A percentile compares a stretch with the other conserved stretches of the same genome.
Conservation (phyloP, 1,139 yeast genomes). For the Hansenula lynferdii region DNA sequence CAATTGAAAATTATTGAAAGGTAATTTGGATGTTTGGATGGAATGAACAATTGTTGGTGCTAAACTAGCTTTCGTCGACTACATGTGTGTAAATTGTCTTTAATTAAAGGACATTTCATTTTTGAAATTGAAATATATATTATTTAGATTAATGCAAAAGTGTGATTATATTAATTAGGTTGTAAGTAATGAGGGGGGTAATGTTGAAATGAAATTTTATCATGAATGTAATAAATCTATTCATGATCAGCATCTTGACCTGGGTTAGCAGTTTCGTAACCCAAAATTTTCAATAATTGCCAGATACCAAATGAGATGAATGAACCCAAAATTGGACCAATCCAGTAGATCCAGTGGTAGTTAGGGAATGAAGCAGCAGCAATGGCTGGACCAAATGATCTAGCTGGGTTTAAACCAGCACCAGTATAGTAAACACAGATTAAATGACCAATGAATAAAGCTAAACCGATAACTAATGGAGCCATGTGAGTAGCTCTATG, state of each 20-base stretch:
- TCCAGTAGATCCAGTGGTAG: constrained; percentile 93
- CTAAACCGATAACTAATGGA: constrained; percentile 78
- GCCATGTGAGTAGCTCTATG: constrained; percentile 74
- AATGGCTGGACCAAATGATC: constrained; percentile 81
- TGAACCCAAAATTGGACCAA: constrained; percentile 77
- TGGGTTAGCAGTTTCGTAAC: constrained; percentile 70
- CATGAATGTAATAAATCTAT: background rate
- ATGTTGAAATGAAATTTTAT: too few relatives aligned
- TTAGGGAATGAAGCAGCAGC: constrained; percentile 69
- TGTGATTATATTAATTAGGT: too few relatives aligned
- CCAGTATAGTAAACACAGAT: constrained; percentile 83
- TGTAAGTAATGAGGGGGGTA: too few relatives aligned
- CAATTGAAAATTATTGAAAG: too few relatives aligned
- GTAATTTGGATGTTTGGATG: too few relatives aligned
- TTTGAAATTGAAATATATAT: too few relatives aligned
- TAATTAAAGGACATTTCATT: too few relatives aligned
- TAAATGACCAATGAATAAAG: constrained; percentile 80
- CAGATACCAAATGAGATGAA: constrained; percentile 62
- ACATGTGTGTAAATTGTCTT: too few relatives aligned
- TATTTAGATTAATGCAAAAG: too few relatives aligned
- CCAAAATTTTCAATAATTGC: constrained; percentile 59
- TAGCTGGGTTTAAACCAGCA: constrained; percentile 90
- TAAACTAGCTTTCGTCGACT: too few relatives aligned
- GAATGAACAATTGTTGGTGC: too few relatives aligned
- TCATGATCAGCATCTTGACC: constrained; percentile 50